These are phyloP conservation scores for Phaeosphaeria sp. DNA, from an alignment of 2,329 filamentous ascomycete species.

Conservation along the genomic window DNA sequence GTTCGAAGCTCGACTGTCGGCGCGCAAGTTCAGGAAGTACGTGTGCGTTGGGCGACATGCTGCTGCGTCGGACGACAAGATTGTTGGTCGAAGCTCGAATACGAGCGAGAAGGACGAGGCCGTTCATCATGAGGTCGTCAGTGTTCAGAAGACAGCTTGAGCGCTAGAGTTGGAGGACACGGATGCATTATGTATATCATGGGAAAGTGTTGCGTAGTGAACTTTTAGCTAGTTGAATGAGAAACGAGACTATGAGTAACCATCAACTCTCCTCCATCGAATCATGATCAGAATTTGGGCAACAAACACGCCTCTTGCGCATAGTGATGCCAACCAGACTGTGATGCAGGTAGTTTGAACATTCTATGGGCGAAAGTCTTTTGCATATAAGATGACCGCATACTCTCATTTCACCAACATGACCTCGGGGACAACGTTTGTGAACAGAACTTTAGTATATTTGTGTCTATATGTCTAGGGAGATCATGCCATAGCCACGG, in stretches of 20 bases:
- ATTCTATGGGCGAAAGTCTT: not conserved
- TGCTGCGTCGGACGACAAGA: conserved; percentile 17
- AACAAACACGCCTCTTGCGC: too few species aligned
- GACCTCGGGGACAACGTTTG: too few species aligned
- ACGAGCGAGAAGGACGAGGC: conserved; percentile 28
- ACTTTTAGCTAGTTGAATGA: too few species aligned
- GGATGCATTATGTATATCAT: too few species aligned
- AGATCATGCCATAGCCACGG: not conserved
- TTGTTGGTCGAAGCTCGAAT: conserved; percentile 11
- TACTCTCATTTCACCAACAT: not conserved
- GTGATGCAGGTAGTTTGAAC: not conserved
- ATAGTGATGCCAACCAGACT: not conserved
- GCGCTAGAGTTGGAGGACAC: not conserved
- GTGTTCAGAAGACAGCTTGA: conserved; percentile 1
- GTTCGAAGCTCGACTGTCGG: conserved; percentile 38
- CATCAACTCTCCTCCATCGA: too few species aligned
- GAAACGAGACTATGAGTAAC: too few species aligned
- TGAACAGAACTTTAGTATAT: not conserved
- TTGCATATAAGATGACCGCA: not conserved
- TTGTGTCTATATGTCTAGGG: not conserved
- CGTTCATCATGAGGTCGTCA: conserved; percentile 16
- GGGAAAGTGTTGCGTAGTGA: too few species aligned
- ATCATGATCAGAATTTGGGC: too few species aligned
- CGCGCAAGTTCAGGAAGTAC: conserved; percentile 42
- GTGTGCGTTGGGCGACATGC: conserved; percentile 31